Percentiles rank a stretch among this genome's conserved stretches.
phyloP scores from a whole-genome alignment of 208 protist genomes.

The Wallacemonas collosoma region DNA sequence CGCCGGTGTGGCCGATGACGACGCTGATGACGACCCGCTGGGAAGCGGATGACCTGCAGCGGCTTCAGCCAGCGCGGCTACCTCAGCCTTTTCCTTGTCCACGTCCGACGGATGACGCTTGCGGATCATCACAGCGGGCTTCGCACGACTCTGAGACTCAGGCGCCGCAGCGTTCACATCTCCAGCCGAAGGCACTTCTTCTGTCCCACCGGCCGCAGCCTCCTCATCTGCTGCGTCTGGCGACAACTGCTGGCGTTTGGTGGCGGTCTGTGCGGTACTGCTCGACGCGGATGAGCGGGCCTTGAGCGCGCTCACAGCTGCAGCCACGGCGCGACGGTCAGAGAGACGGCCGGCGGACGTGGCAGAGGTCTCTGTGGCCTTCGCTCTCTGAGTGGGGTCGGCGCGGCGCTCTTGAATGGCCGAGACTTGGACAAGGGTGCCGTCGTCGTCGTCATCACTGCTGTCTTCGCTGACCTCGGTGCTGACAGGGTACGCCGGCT shows the following conservation, averaged over 20 bases:
- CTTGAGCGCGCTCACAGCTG: background rate
- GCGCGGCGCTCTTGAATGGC: slow-evolving; percentile 8
- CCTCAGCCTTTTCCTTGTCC: background rate
- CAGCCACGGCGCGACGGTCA: slow-evolving; percentile 1
- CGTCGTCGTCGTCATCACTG: slow-evolving; percentile 23
- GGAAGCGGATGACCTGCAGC: background rate
- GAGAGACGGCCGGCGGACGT: background rate
- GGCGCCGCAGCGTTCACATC: too few relatives aligned
- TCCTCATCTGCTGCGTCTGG: slow-evolving; percentile 10
- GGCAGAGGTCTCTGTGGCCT: background rate
- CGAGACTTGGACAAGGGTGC: slow-evolving; percentile 1
- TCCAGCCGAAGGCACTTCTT: too few relatives aligned
- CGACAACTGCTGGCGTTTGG: background rate
- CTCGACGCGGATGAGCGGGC: background rate
- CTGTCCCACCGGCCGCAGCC: background rate
- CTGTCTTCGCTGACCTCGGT: slow-evolving; percentile 29
- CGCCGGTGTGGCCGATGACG: background rate
- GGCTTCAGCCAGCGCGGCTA: slow-evolving; percentile 5
- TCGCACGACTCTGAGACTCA: too few relatives aligned
- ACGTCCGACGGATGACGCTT: slow-evolving; percentile 13
- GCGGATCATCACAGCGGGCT: slow-evolving; percentile 18
- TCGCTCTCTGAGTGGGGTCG: background rate
- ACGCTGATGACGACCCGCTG: background rate
- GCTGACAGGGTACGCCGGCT: slow-evolving; percentile 12
- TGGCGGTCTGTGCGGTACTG: background rate